These are phyloP conservation scores for Leishmania lainsoni DNA, from an alignment of 208 protist genomes.

Conservation along the genomic window DNA sequence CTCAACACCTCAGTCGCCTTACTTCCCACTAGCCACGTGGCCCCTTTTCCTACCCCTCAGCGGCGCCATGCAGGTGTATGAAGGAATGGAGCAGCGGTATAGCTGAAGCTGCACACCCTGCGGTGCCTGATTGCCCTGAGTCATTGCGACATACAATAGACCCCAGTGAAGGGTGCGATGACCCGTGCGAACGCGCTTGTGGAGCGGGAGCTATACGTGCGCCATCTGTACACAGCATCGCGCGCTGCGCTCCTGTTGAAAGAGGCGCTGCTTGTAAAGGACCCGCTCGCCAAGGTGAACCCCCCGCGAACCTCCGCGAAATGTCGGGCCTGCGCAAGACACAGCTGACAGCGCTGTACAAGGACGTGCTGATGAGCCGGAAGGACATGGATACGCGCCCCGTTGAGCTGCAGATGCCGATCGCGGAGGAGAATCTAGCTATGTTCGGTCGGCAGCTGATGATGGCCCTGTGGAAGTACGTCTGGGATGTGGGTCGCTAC, in stretches of 20 bases:
- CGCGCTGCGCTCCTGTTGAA: conserved; percentile 1
- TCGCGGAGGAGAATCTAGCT: conserved; percentile 47
- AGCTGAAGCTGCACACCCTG: conserved; percentile 45
- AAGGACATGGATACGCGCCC: conserved; percentile 23
- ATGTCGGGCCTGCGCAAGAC: neutral
- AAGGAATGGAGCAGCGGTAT: conserved; percentile 42
- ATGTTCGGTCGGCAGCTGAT: conserved; percentile 38
- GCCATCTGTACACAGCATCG: conserved; percentile 35
- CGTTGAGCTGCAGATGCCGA: conserved; percentile 13
- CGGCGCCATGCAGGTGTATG: conserved; percentile 39
- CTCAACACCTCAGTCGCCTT: neutral
- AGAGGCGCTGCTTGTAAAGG: neutral
- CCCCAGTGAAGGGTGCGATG: conserved; percentile 52
- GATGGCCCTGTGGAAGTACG: conserved; percentile 59
- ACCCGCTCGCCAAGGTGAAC: neutral
- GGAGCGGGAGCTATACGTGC: conserved; percentile 8
- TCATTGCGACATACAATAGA: conserved; percentile 58
- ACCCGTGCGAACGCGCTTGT: conserved; percentile 45
- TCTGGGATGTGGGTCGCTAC: conserved; percentile 74
- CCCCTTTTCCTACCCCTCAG: neutral
- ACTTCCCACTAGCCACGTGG: neutral
- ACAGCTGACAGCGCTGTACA: conserved; percentile 34
- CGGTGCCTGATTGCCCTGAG: conserved; percentile 37
- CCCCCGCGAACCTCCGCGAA: neutral
- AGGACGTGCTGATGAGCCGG: conserved; percentile 43